These are phyloP conservation scores for Fusarium pininemorale DNA, from an alignment of 2,329 filamentous ascomycete genomes.

Conservation along the genomic window DNA sequence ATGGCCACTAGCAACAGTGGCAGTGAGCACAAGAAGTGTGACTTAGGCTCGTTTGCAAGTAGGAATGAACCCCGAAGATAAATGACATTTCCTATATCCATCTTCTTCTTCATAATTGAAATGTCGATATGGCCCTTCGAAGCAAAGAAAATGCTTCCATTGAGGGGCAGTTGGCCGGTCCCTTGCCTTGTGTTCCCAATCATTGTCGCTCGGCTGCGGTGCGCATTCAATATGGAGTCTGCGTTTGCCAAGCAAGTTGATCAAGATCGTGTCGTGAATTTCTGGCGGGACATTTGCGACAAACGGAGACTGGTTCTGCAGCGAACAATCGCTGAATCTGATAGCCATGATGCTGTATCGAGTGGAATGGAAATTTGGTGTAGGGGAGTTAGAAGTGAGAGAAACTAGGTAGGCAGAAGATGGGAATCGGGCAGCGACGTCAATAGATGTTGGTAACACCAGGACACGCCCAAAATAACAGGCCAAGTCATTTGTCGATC, in stretches of 20 bases:
- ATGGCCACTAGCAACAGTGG: background rate
- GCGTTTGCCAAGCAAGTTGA: background rate
- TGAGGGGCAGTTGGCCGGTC: too few relatives aligned
- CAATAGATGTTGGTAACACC: background rate
- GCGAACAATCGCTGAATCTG: background rate
- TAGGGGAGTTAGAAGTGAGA: background rate
- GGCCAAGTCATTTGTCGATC: background rate
- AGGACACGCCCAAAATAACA: too few relatives aligned
- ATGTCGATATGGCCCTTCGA: too few relatives aligned
- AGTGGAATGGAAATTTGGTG: background rate
- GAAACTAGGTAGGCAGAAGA: background rate
- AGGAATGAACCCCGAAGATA: background rate
- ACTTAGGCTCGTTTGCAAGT: slow-evolving; percentile 13
- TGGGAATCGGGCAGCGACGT: background rate
- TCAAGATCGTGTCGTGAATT: background rate
- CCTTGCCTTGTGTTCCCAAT: background rate
- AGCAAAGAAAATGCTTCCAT: background rate
- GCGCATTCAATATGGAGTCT: background rate
- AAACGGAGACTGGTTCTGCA: background rate
- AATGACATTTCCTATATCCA: background rate
- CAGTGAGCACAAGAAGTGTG: too few relatives aligned
- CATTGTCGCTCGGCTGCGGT: background rate
- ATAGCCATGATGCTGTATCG: background rate
- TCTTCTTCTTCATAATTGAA: background rate
- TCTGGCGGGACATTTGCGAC: background rate